Base-by-base conservation (phyloP, 1,284 basidiomycete genomes). In the Hemileccinum hortonii region DNA sequence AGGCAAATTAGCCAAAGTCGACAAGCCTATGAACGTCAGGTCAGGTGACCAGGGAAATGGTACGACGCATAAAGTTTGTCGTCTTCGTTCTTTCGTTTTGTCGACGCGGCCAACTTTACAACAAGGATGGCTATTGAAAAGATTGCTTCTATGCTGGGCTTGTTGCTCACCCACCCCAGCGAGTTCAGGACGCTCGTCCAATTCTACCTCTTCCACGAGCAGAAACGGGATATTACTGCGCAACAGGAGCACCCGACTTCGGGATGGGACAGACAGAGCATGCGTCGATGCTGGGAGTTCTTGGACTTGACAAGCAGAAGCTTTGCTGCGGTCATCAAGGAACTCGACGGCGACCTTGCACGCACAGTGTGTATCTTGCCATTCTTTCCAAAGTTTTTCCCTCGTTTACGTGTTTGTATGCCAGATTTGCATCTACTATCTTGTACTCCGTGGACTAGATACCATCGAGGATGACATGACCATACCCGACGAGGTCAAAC, bases 401-500 rank as follows among this genome's bases (percentile, higher is more conserved):
- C 33, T 35, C 16, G 26, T 16, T 8, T 6, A 35, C 33, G 2
- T 26, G 29, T 46, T 50, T 30, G 4, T 26, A 26, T 26, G 26
- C 6, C 61, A 95, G 93, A 85, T 98, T 58, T 94, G 92, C 69
- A 72, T 99, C 56, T 99, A 98, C 74, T 99, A 99, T 73, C 83
- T 99, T 47, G 90, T 96, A 6, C 81, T 99, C 7, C 85, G 96
- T 24, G 96, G 85, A 1, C 76, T 99, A 30, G 97, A 99, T 73
- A 99, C 97, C 12, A 83, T 99, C 55, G 96, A 99, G 71, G 96
- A 99, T 70, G 96, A 99, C 75, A 99, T 98, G 94, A 92, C 94
- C 3, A 83, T 99, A 53, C 80, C 90, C 2, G 89, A 94, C 69
- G 76, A 85, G 12, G 73, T 86, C 61, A 99, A 99, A 70, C 88